Base-by-base conservation (phyloP, 2,329 filamentous ascomycete species). In the Ceratocystis lukuohia region DNA sequence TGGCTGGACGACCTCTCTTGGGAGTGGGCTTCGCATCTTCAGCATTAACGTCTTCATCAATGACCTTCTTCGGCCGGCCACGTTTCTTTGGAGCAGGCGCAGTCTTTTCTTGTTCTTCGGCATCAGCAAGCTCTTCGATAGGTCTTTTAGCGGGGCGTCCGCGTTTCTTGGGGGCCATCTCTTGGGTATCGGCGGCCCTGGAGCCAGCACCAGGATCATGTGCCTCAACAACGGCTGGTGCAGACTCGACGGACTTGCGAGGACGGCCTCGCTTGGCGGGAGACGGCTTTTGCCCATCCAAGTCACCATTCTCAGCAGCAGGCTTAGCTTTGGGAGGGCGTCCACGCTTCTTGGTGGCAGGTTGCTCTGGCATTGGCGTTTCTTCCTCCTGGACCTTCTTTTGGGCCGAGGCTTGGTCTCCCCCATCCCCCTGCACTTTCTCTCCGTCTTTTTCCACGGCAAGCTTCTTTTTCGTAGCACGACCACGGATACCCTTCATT, bases 401-500 rank as follows among this genome's bases (percentile, higher is more conserved):
- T 25, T 53, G 3, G 48, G 48, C 8, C 8, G 22, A 10, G 45
- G n/a, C 45, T 48, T 41, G 37, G 37, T 12, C 10, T 41, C 20
- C 45, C 6, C 8, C 45, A 10, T 75, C 73, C 3, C 53, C 41
- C 22, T 63, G 45, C 59, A 20, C 62, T 69, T 74, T 68, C 71
- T 76, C 68, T 5, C 10, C 46, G 17, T 46, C 57, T 12, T 61
- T 44, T 6, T 77, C 74, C 63, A 72, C 73, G 46, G 72, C 72
- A 28, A 71, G 74, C 65, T 65, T 67, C 65, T 68, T 68, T 10
- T 62, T 66, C 33, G 46, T 59, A 20, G 59, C 57, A 12, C 67
- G 66, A 22, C 77, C 73, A 67, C 84, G 84, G 72, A 88, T 89
- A 28, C 88, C 87, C 68, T 77, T 81, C 71, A 80, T 78, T 17